A percentile compares a stretch with the other conserved stretches of the same genome.
phyloP scores from a whole-genome alignment of 768 basidiomycete genomes.

The Russula compacta region DNA sequence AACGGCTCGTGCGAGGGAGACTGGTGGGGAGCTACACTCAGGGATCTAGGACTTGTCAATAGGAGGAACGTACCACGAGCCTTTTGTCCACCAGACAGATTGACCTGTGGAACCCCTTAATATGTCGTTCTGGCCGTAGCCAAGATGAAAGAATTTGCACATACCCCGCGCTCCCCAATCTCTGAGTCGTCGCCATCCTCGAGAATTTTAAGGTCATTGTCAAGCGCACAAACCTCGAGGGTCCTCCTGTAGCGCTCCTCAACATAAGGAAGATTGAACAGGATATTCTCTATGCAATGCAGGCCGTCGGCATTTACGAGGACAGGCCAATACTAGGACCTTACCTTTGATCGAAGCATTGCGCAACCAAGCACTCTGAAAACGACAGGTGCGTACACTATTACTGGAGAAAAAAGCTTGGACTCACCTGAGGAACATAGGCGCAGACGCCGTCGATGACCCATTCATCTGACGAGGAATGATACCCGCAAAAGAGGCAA shows the following conservation, averaged over 20 bases:
- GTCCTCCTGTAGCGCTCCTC: constrained; percentile 69
- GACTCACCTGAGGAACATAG: constrained; percentile 69
- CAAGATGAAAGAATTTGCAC: not conserved
- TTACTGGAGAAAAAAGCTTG: constrained; percentile 10
- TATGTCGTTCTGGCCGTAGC: not conserved
- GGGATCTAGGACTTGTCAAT: not conserved
- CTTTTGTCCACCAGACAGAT: constrained; percentile 46
- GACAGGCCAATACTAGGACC: not conserved
- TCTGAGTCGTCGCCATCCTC: constrained; percentile 86
- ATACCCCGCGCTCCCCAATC: constrained; percentile 78
- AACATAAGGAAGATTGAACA: constrained; percentile 70
- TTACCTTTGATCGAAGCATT: constrained; percentile 59
- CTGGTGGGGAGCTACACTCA: constrained; percentile 26
- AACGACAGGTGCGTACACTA: not conserved
- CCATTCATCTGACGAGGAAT: constrained; percentile 53
- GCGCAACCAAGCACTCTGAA: constrained; percentile 51
- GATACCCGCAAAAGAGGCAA: constrained; percentile 48
- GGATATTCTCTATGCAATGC: constrained; percentile 48
- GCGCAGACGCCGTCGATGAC: constrained; percentile 70
- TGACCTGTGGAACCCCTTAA: constrained; percentile 27
- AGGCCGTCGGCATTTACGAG: constrained; percentile 1
- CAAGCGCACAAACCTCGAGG: constrained; percentile 65
- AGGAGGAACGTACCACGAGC: constrained; percentile 36
- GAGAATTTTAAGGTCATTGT: constrained; percentile 68
- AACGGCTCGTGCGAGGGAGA: constrained; percentile 75